Percentiles rank a stretch among this genome's conserved stretches.
phyloP scores from a whole-genome alignment of 192 early-diverging fungal species.

The Dimargaris verticillata region DNA sequence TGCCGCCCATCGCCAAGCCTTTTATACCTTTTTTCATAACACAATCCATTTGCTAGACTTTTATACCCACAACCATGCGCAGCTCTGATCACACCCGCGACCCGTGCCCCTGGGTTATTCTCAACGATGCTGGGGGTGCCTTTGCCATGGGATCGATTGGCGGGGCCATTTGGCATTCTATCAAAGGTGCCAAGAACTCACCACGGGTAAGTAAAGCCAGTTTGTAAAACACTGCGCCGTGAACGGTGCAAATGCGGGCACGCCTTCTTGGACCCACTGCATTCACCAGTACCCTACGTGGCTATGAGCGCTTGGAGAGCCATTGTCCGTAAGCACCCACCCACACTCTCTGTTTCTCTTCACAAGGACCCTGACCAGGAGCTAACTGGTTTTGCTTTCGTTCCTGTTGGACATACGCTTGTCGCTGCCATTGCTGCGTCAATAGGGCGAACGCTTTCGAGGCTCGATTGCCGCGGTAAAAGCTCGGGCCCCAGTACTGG shows the following conservation, averaged over 20 bases:
- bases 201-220: slow-evolving; percentile 46
- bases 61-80: slow-evolving; percentile 7
- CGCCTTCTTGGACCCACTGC: background rate
- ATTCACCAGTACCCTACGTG: background rate
- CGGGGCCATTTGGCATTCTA: slow-evolving; percentile 89
- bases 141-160: slow-evolving; percentile 96
- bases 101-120: slow-evolving; percentile 62
- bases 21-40: background rate
- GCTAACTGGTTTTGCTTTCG: background rate
- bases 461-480: slow-evolving; percentile 81
- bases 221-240: background rate
- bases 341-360: background rate
- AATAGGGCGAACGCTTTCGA: slow-evolving; percentile 64
- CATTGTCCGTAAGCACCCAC: background rate
- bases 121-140: slow-evolving; percentile 67
- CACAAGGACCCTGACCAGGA: background rate
- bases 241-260: background rate
- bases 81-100: slow-evolving; percentile 11
- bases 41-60: too few relatives aligned
- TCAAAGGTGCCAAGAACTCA: slow-evolving; percentile 97
- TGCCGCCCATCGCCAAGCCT: background rate
- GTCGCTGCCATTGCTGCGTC: too few relatives aligned
- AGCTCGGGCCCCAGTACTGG: slow-evolving; percentile 81
- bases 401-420: background rate
- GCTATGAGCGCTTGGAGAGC: background rate